phyloP scores from a whole-genome alignment of 495 filamentous ascomycete genomes.

The Astrothelium macrocarpum region DNA sequence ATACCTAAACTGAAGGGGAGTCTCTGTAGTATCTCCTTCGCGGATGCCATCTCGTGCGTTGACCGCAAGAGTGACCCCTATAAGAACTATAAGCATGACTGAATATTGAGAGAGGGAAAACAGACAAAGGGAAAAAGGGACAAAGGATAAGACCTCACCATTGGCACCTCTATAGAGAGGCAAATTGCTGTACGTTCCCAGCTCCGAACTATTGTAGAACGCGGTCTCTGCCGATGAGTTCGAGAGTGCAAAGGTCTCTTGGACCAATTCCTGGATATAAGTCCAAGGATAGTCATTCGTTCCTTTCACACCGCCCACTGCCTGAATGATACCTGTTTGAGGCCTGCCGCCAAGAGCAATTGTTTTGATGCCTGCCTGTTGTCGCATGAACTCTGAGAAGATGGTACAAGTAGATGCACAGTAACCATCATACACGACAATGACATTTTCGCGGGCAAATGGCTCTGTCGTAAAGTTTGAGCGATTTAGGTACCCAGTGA shows the following conservation, averaged over 20 bases:
- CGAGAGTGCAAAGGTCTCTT: constrained; percentile 7
- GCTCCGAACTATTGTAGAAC: constrained; percentile 15
- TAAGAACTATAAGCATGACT: neutral
- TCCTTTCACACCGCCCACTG: constrained; percentile 52
- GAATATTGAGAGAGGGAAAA: neutral
- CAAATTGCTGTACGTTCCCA: constrained; percentile 13
- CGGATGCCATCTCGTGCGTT: constrained; percentile 28
- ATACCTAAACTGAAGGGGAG: constrained; percentile 30
- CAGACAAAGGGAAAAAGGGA: neutral
- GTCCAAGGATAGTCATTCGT: constrained; percentile 15
- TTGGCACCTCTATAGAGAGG: constrained; percentile 6
- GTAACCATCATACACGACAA: constrained; percentile 43
- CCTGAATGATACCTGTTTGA: constrained; percentile 49
- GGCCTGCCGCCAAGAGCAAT: constrained; percentile 55
- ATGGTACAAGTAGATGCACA: constrained; percentile 58
- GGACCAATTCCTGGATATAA: constrained; percentile 12
- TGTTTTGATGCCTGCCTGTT: constrained; percentile 47
- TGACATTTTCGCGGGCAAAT: constrained; percentile 28
- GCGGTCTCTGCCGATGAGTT: constrained; percentile 7
- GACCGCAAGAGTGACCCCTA: constrained; percentile 11
- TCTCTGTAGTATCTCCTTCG: constrained; percentile 18
- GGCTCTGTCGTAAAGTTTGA: constrained; percentile 29
- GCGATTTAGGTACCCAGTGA: constrained; percentile 32
- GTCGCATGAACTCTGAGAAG: constrained; percentile 47
- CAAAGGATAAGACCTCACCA: neutral